A percentile compares a stretch with the other conserved stretches of the same genome.
Evolutionary conservation across 352 stramenopile species (phyloP).

Genomic region (Phytopythium cucurbitacearum): DNA sequence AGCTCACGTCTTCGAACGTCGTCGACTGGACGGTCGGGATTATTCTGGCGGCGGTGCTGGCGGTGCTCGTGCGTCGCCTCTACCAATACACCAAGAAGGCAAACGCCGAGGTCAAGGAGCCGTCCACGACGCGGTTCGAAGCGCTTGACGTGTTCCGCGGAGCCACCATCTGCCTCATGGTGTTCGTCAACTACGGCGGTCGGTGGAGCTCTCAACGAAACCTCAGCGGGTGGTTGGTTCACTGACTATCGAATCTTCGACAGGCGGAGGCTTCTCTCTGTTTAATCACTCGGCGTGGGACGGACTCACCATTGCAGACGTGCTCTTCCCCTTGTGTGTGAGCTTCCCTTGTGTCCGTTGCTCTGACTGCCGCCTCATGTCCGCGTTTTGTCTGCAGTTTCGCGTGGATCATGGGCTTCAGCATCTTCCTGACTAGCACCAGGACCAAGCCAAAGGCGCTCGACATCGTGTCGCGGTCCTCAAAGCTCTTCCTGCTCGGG

Average conservation of each 20-base stretch:
- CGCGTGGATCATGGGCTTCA: conserved; percentile 84
- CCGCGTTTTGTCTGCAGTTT: conserved; percentile 32
- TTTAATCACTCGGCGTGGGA: conserved; percentile 80
- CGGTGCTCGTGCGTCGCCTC: too few species aligned
- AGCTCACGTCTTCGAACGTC: too few species aligned
- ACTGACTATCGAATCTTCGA: neutral
- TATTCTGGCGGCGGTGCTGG: too few species aligned
- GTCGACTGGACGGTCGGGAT: too few species aligned
- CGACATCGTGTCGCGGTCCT: conserved; percentile 15
- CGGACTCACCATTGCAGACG: conserved; percentile 65
- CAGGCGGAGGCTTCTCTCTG: conserved; percentile 47
- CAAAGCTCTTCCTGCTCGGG: conserved; percentile 59
- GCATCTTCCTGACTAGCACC: conserved; percentile 22
- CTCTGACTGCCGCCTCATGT: neutral
- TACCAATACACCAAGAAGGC: too few species aligned
- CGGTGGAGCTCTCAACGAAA: neutral
- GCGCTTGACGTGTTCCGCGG: conserved; percentile 73
- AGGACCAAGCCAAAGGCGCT: conserved; percentile 3
- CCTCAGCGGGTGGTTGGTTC: neutral
- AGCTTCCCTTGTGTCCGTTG: neutral
- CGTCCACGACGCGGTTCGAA: conserved; percentile 15
- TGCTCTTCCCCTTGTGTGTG: conserved; percentile 75
- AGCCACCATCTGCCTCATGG: conserved; percentile 70
- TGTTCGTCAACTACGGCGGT: conserved; percentile 88
- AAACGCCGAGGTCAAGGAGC: too few species aligned